Conservation (phyloP, 495 filamentous ascomycete genomes). For the Trypethelium eluteriae region DNA sequence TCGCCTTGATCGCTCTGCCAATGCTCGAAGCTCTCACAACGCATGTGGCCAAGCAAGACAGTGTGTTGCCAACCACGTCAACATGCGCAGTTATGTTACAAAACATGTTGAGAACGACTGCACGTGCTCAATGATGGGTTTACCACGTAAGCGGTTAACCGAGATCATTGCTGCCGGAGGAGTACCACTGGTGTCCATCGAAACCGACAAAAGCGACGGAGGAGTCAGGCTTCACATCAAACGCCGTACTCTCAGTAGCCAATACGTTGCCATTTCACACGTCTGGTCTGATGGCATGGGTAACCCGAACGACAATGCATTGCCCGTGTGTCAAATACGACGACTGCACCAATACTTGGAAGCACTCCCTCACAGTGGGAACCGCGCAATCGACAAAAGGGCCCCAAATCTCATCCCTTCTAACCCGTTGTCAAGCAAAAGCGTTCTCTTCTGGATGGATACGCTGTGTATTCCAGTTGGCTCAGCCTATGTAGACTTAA, state of each 20-base stretch:
- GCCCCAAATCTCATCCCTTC: not conserved
- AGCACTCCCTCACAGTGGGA: not conserved
- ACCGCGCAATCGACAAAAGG: not conserved
- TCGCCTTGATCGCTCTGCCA: not conserved
- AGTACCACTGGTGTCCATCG: not conserved
- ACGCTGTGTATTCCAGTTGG: conserved; percentile 1
- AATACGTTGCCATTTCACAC: conserved; percentile 13
- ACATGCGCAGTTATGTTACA: not conserved
- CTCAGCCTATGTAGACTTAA: not conserved
- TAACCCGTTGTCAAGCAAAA: not conserved
- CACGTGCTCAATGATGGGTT: not conserved
- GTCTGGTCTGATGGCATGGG: conserved; percentile 11
- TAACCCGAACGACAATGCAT: not conserved
- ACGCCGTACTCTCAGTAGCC: not conserved
- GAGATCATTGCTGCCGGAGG: conserved; percentile 5
- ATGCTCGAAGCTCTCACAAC: not conserved
- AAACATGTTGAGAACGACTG: conserved; percentile 2
- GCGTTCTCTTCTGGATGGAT: not conserved
- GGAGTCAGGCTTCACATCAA: not conserved
- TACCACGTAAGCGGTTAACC: not conserved
- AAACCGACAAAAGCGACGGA: not conserved
- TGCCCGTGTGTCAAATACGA: conserved; percentile 4
- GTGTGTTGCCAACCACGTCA: not conserved
- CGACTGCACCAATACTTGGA: not conserved
- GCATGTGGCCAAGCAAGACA: not conserved